Evolutionary conservation across 495 filamentous ascomycete species (phyloP).

Genomic region (Xylaria venustula): DNA sequence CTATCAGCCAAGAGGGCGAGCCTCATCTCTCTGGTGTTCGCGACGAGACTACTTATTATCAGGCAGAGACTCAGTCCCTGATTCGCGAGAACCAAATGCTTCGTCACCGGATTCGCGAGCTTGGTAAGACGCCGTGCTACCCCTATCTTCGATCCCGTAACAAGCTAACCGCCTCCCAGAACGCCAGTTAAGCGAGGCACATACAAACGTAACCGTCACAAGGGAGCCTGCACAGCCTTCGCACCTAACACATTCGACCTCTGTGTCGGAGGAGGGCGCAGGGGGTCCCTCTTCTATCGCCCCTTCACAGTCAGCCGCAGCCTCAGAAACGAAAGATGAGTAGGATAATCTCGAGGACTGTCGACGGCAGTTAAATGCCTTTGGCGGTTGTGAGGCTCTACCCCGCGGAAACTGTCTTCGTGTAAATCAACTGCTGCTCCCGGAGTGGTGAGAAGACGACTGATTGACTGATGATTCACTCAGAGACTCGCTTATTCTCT

Average conservation of each 20-base stretch:
- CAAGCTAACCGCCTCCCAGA: slow-evolving; percentile 22
- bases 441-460: no score
- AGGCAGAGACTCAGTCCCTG: slow-evolving; percentile 86
- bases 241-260: slow-evolving; percentile 35
- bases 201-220: slow-evolving; percentile 32
- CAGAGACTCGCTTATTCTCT: no score
- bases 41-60: slow-evolving; percentile 85
- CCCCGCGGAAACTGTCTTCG: no score
- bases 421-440: no score
- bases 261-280: slow-evolving; percentile 24
- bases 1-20: slow-evolving; percentile 53
- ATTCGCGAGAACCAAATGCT: slow-evolving; percentile 93
- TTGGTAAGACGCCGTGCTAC: slow-evolving; percentile 53
- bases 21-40: slow-evolving; percentile 47
- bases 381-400: background rate
- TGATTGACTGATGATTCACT: no score
- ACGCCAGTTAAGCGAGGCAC: slow-evolving; percentile 37
- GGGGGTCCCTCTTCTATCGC: background rate
- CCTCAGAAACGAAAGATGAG: slow-evolving; percentile 9
- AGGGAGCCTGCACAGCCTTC: slow-evolving; percentile 41
- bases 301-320: background rate
- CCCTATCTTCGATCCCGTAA: background rate
- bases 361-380: background rate
- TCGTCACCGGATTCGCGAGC: slow-evolving; percentile 75
- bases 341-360: background rate